Evolutionary conservation across 2,329 filamentous ascomycete genomes (phyloP).

Genomic region (Neopestalotiopsis clavispora): DNA sequence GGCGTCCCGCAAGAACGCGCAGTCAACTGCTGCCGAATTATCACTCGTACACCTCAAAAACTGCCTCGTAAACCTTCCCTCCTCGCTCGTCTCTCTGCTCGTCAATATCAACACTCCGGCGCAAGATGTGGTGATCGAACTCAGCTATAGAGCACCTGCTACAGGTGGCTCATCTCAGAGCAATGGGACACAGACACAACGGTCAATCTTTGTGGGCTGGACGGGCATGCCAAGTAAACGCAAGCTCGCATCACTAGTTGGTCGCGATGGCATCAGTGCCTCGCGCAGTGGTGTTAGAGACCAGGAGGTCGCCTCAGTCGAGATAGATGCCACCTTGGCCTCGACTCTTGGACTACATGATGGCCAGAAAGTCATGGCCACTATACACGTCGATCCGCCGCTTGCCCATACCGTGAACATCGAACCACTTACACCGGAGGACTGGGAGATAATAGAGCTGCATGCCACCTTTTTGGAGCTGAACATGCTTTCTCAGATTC

Average conservation of each 20-base stretch:
- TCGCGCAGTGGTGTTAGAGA: constrained; percentile 66
- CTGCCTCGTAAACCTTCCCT: constrained; percentile 91
- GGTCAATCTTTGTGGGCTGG: constrained; percentile 90
- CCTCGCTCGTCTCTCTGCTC: constrained; percentile 81
- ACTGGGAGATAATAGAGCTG: constrained; percentile 99
- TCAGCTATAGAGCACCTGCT: constrained; percentile 71
- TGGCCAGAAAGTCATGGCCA: constrained; percentile 75
- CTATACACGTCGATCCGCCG: constrained; percentile 87
- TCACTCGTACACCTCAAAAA: constrained; percentile 88
- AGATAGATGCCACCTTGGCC: constrained; percentile 87
- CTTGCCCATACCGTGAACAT: constrained; percentile 95
- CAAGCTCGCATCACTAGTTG: constrained; percentile 73
- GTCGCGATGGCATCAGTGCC: constrained; percentile 72
- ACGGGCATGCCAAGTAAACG: constrained; percentile 97
- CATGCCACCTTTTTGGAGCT: constrained; percentile 95
- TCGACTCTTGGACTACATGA: constrained; percentile 77
- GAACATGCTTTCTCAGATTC: constrained; percentile 90
- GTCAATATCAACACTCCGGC: constrained; percentile 88
- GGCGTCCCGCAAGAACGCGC: constrained; percentile 54
- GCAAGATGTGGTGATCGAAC: constrained; percentile 95
- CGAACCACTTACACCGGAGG: constrained; percentile 90
- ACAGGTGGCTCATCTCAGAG: constrained; percentile 46
- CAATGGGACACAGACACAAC: constrained; percentile 54
- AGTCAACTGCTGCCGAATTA: constrained; percentile 78
- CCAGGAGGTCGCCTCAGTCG: constrained; percentile 78